Percentiles rank a stretch among this genome's conserved stretches.
Conservation (phyloP, 495 filamentous ascomycete species). For the Glarea lozoyensis region DNA sequence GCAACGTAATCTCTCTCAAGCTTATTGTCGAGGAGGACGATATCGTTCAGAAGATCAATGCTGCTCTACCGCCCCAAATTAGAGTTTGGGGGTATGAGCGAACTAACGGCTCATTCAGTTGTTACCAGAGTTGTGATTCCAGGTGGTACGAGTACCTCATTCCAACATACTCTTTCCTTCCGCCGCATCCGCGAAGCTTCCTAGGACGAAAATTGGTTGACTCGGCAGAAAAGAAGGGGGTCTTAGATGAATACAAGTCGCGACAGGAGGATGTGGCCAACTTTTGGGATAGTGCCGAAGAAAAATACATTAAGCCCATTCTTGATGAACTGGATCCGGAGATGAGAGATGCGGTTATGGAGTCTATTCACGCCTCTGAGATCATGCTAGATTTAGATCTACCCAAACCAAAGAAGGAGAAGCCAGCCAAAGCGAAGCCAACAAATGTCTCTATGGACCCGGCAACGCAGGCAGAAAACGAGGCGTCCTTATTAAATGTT, state of each 20-base stretch:
- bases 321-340: slow-evolving; percentile 40
- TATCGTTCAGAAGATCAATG: slow-evolving; percentile 84
- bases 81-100: slow-evolving; percentile 85
- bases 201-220: slow-evolving; percentile 71
- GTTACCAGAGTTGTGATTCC: slow-evolving; percentile 87
- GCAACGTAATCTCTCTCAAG: slow-evolving; percentile 92
- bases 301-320: slow-evolving; percentile 66
- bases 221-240: slow-evolving; percentile 58
- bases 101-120: slow-evolving; percentile 78
- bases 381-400: slow-evolving; percentile 16
- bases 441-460: too few species aligned
- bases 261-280: slow-evolving; percentile 67
- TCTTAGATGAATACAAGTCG: slow-evolving; percentile 53
- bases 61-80: slow-evolving; percentile 74
- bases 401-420: slow-evolving; percentile 7
- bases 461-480: too few species aligned
- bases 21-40: slow-evolving; percentile 87
- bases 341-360: slow-evolving; percentile 32
- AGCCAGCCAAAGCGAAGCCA: slow-evolving; percentile 3
- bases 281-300: slow-evolving; percentile 76
- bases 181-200: slow-evolving; percentile 80
- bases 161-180: slow-evolving; percentile 81
- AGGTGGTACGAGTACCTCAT: slow-evolving; percentile 95
- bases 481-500: too few species aligned
- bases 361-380: slow-evolving; percentile 26